These are phyloP conservation scores for Tolypocladium ophioglossoides DNA, from an alignment of 2,329 filamentous ascomycete species.

Conservation along the genomic window DNA sequence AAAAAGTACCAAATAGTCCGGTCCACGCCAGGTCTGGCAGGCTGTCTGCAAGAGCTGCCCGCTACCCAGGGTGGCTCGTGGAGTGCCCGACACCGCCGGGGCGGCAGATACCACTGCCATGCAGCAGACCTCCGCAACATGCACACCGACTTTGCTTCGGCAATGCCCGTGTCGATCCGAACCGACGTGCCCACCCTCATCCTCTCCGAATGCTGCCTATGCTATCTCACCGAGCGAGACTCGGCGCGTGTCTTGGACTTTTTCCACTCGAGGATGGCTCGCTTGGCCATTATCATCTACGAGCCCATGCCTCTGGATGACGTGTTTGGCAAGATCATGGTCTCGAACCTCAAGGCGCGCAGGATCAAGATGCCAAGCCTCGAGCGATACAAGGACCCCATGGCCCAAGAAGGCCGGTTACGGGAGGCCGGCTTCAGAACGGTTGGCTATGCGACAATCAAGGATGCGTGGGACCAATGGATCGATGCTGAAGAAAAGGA, in stretches of 20 bases:
- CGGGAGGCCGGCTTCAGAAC: slow-evolving; percentile 51
- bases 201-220: slow-evolving; percentile 90
- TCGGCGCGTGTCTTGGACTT: slow-evolving; percentile 54
- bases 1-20: slow-evolving; percentile 50
- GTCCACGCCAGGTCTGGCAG: slow-evolving; percentile 30
- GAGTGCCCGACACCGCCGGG: slow-evolving; percentile 27
- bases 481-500: slow-evolving; percentile 60
- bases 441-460: slow-evolving; percentile 32
- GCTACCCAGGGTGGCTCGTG: slow-evolving; percentile 25
- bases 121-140: slow-evolving; percentile 62
- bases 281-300: slow-evolving; percentile 62
- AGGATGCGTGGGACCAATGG: slow-evolving; percentile 68
- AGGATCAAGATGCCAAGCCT: slow-evolving; percentile 80
- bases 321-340: slow-evolving; percentile 85
- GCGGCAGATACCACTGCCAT: slow-evolving; percentile 44
- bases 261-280: slow-evolving; percentile 43
- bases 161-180: slow-evolving; percentile 24
- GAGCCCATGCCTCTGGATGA: slow-evolving; percentile 80
- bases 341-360: slow-evolving; percentile 73
- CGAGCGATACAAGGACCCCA: slow-evolving; percentile 55
- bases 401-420: slow-evolving; percentile 59
- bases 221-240: slow-evolving; percentile 63
- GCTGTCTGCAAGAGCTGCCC: slow-evolving; percentile 25
- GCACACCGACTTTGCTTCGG: slow-evolving; percentile 1
- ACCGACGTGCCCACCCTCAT: slow-evolving; percentile 64